Base-by-base conservation (phyloP, 192 early-diverging fungal genomes). In the Coemansia sp. region DNA sequence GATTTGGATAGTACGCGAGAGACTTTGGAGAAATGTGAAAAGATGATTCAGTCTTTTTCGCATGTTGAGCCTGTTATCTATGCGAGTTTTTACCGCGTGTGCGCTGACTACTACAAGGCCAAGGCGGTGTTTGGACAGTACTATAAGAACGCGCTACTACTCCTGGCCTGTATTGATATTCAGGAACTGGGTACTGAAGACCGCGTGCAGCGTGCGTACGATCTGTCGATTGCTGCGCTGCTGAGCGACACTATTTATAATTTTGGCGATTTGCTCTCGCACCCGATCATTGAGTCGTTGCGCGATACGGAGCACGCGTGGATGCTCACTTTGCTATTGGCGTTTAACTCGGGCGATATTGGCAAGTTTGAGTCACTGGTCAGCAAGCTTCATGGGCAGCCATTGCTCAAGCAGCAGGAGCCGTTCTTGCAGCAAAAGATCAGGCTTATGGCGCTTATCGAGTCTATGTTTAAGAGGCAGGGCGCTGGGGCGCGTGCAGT, bases 181-280 rank as follows among this genome's bases (percentile, higher is more conserved):
- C 89, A 95, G 65, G 93, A 94, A 38, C 70, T 99, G 50, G 80
- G 87, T 13, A 20, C 40, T 1, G 84, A 83, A 20, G 96, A 99
- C 75, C 92, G 90, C 61, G 82, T 84, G n/a, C 92, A 94, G 75
- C 87, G 96, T 34, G 98, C 97, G 11, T 91, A 93, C 71, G 96
- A 99, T 68, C 82, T 99, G 72, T 78, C 92, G 0, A 86, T 99
- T 36, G 89, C 92, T 4, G 98, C 97, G 4, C 73, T 99, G 44
- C 84, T 99, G 6, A 96, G 97, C 22, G 95, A 97, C 58, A 94
- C 88, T 17, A 92, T 99, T 45, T 99, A 99, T 84, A 98, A 98
- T 85, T 99, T 99, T 91, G 98, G 98, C 51, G 95, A 98, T 73
- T 82, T 99, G 83, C 90, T 99, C 82, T 85, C 82, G 50, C 71